phyloP scores from a whole-genome alignment of 2,329 filamentous ascomycete genomes.

The Lizonia empirigonia region DNA sequence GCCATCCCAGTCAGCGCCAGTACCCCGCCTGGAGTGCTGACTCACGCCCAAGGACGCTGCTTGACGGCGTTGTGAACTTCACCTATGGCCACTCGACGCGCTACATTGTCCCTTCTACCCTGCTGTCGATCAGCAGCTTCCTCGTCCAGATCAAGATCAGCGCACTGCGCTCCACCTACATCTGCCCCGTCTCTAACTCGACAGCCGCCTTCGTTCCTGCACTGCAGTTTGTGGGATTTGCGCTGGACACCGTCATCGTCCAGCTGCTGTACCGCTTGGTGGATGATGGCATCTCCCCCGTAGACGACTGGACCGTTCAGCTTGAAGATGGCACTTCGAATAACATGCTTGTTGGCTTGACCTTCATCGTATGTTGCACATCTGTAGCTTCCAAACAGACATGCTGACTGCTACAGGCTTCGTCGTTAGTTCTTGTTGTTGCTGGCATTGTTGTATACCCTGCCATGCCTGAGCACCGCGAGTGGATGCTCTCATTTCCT shows the following conservation, averaged over 20 bases:
- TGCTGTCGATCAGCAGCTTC: slow-evolving; percentile 42
- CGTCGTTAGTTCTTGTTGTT: slow-evolving; percentile 37
- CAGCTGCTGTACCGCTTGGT: slow-evolving; percentile 35
- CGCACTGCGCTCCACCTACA: slow-evolving; percentile 39
- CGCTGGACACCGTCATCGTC: slow-evolving; percentile 36
- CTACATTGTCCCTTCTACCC: slow-evolving; percentile 39
- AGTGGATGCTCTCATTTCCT: slow-evolving; percentile 42
- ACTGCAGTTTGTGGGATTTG: slow-evolving; percentile 38
- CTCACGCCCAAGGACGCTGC: slow-evolving; percentile 26
- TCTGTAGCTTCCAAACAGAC: not conserved
- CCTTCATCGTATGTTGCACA: slow-evolving; percentile 33
- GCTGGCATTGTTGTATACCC: slow-evolving; percentile 37
- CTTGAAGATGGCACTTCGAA: slow-evolving; percentile 37
- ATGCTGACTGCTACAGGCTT: slow-evolving; percentile 35
- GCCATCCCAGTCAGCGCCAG: slow-evolving; percentile 32
- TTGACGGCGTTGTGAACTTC: slow-evolving; percentile 37
- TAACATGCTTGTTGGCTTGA: slow-evolving; percentile 36
- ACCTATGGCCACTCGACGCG: slow-evolving; percentile 37
- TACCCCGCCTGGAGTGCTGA: slow-evolving; percentile 39
- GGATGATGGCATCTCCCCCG: slow-evolving; percentile 32
- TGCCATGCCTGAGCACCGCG: slow-evolving; percentile 42
- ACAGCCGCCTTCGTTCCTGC: slow-evolving; percentile 34
- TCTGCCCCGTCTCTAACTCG: slow-evolving; percentile 37
- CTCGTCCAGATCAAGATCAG: slow-evolving; percentile 37
- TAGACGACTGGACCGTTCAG: slow-evolving; percentile 33